Percentiles rank a stretch among this genome's conserved stretches.
Evolutionary conservation across 2,329 filamentous ascomycete genomes (phyloP).

Genomic region (Ophiocordyceps camponoti-leonardi): DNA sequence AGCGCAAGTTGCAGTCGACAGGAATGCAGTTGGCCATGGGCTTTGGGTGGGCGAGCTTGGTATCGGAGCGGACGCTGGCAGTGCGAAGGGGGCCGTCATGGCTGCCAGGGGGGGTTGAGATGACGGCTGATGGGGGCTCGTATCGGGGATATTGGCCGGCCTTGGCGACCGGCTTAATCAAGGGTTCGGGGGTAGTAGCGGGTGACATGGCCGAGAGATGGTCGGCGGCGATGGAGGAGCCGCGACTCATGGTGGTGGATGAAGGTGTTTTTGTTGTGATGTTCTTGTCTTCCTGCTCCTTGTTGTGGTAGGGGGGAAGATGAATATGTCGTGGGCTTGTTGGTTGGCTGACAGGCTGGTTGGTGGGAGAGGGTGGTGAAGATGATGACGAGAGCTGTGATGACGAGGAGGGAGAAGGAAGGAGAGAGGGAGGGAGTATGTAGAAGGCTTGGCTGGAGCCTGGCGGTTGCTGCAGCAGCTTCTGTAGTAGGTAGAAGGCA

Average conservation of each 20-base stretch:
- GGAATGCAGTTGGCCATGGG: conserved; percentile 29
- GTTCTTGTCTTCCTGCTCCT: no score
- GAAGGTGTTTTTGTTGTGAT: not conserved
- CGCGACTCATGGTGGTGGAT: not conserved
- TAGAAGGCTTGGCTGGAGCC: no score
- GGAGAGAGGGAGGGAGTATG: no score
- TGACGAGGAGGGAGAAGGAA: no score
- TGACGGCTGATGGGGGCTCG: not conserved
- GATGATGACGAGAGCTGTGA: no score
- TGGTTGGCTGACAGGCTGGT: no score
- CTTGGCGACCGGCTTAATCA: not conserved
- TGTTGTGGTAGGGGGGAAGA: no score
- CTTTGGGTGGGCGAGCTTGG: conserved; percentile 20
- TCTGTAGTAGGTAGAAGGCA: no score
- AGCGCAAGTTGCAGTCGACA: conserved; percentile 43
- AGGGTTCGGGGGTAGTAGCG: conserved; percentile 4
- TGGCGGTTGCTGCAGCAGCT: no score
- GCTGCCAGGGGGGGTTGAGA: not conserved
- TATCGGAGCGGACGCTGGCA: conserved; percentile 26
- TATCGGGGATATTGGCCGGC: not conserved
- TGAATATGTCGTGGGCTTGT: no score
- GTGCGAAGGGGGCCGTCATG: conserved; percentile 13
- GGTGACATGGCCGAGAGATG: conserved; percentile 4
- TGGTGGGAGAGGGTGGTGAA: no score
- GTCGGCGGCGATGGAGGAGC: not conserved